Base-by-base conservation (phyloP, 441 rosid genomes). In the Erodium texanum region DNA sequence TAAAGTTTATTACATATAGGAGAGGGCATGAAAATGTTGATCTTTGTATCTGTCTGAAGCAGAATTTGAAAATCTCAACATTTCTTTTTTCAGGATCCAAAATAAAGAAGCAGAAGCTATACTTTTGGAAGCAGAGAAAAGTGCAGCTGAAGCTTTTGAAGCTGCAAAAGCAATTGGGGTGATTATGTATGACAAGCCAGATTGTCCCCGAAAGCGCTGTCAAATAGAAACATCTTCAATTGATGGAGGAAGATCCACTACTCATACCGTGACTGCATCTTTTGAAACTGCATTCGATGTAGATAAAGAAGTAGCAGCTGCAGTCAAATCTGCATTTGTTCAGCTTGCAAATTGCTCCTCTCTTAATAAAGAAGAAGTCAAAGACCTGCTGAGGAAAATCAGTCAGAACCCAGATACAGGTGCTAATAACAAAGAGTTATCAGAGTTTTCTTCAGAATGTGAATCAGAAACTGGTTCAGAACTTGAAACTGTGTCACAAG, bases 271-370 rank as follows among this genome's bases (percentile, higher is more conserved):
- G 24, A 85, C 86, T 50, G 90, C 93, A 24, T 94, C 96, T 65
- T 93, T 94, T 45, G 92, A 88, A 83, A 89, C 93, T 58, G 88
- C 93, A 58, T 91, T 91, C 72, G 96, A 89, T 69, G 96, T 94
- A 0, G 96, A 94, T 76, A 91, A 89, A 80, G 88, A 94, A 83
- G 97, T 94, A 38, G 91, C 96, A 68, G 84, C 89, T 45, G 96
- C 92, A 36, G 93, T 91, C 66, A 94, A 89, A 78, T 72, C 77
- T 70, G 99, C 97, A 24, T 88, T 91, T 68, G 54, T 75, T 68
- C 80, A 78, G 80, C 92, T 91, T 76, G 89, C 85, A 16, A 79
- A 70, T 68, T 81, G 82, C 66, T 76, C 89, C 34, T 74, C 82
- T 66, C 82, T 89, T 62, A 74, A 85, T 71, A 80, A 83, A 77